Evolutionary conservation across 441 rosid genomes (phyloP), one percentile per base, ranked within the genome.

Genomic region (Croton setiger): DNA sequence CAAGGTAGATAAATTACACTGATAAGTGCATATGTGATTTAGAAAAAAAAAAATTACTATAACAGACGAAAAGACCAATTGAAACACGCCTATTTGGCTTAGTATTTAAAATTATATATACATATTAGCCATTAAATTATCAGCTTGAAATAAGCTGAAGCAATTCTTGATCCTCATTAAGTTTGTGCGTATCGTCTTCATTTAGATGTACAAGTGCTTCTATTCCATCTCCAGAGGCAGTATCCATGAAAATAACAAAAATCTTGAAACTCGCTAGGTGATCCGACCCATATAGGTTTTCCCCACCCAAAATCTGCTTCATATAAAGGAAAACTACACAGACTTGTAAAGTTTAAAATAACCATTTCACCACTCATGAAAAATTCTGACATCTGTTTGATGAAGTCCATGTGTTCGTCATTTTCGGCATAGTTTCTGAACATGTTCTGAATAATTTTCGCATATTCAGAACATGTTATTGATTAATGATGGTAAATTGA

Each of bases 171-270:
- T 72, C 74, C 17, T 55, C 43, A 10, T 73, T 68, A 45, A 82
- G 75, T 11, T 27, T 54, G 2, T 7, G 49, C 82, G 75, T 75
- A 3, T 75, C 78, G 0, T 73, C 59, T 36, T 62, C 70, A 3
- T 69, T 54, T 51, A 80, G 63, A 20, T 65, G 72, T 10, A 72
- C 68, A 74, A 64, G 60, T 3, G 83, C 83, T 56, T 83, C 81
- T 23, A 83, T 64, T 23, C 81, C 83, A 17, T 67, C 75, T 0
- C 72, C 69, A 44, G 44, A 66, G 33, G 68, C 69, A 17, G 75
- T 62, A 36, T 83, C 85, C 60, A 69, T 59, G 23, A 81, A 57
- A 23, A 70, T 49, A 48, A 75, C 64, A 18, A 74, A 47, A 51
- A 71, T 23, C 3, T 68, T 63, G 17, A 72, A 55, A n/a, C 72